Percentiles rank a stretch among this genome's conserved stretches.
phyloP scores from a whole-genome alignment of 345 rosid species.

The Physaria fendleri region DNA sequence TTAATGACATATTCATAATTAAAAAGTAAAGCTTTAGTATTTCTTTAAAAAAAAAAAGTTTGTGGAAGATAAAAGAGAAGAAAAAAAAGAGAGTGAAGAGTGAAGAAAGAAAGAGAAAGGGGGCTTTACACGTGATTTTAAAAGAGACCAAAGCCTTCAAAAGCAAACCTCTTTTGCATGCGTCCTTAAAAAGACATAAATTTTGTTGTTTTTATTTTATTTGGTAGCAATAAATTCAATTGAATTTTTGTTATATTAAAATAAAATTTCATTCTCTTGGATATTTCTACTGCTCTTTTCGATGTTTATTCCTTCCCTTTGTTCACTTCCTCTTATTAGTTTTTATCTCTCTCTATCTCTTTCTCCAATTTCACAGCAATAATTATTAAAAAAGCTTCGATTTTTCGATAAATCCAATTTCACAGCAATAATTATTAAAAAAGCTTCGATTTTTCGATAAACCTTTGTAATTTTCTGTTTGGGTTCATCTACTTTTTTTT shows the following conservation, averaged over 20 bases:
- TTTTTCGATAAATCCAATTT: neutral
- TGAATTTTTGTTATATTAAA: neutral
- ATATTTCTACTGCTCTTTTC: conserved; percentile 78
- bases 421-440: too few relatives aligned
- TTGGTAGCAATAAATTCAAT: conserved; percentile 26
- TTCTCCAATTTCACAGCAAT: neutral
- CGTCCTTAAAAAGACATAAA: conserved; percentile 62
- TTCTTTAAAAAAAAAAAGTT: neutral
- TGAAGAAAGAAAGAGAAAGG: conserved; percentile 12
- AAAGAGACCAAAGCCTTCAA: conserved; percentile 49
- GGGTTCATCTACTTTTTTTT: conserved; percentile 34
- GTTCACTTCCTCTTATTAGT: conserved; percentile 39
- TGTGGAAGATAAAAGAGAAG: neutral
- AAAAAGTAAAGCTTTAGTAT: neutral
- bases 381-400: neutral
- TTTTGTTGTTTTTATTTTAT: neutral
- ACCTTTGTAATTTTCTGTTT: conserved; percentile 45
- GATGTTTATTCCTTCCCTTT: conserved; percentile 90
- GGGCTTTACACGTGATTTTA: conserved; percentile 90
- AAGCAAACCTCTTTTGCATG: conserved; percentile 78
- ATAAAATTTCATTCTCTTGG: conserved; percentile 16
- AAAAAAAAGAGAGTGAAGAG: neutral
- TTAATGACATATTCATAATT: conserved; percentile 9
- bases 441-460: neutral
- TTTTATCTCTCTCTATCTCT: conserved; percentile 16